These are phyloP conservation scores for Trichophyton schoenleinii DNA, from an alignment of 2,329 filamentous ascomycete genomes.

Conservation along the genomic window DNA sequence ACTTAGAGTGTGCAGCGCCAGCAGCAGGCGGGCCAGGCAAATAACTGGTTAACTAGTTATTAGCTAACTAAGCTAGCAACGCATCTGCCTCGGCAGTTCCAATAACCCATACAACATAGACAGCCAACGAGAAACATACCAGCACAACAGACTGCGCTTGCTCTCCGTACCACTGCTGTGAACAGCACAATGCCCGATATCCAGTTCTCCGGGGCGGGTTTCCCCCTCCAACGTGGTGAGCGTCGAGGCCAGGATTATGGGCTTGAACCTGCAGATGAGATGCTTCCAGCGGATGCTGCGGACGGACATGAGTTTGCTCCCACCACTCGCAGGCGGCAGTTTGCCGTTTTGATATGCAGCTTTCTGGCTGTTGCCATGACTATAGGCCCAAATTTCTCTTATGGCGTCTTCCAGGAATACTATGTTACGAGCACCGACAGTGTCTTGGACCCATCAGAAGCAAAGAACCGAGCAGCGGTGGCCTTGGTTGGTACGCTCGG, in stretches of 20 bases:
- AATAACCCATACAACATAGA: too few species aligned
- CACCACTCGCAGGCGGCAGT: slow-evolving; percentile 32
- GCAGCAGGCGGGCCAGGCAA: not conserved
- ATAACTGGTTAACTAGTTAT: not conserved
- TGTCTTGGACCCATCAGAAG: slow-evolving; percentile 26
- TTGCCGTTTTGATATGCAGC: slow-evolving; percentile 32
- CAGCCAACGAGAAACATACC: not conserved
- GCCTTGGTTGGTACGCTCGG: slow-evolving; percentile 40
- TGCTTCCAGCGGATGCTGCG: not conserved
- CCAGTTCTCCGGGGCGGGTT: not conserved
- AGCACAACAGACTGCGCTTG: not conserved
- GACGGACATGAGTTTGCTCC: slow-evolving; percentile 19
- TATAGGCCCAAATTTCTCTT: slow-evolving; percentile 40
- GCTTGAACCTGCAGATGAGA: not conserved
- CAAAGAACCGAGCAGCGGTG: slow-evolving; percentile 32
- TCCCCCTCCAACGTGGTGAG: not conserved
- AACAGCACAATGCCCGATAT: not conserved
- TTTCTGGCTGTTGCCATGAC: slow-evolving; percentile 37
- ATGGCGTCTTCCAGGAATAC: slow-evolving; percentile 40
- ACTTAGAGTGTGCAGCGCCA: too few species aligned
- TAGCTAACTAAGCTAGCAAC: not conserved
- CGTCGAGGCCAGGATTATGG: not conserved
- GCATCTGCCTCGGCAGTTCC: not conserved
- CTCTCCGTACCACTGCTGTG: not conserved
- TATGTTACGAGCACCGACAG: slow-evolving; percentile 31